Evolutionary conservation across 176 grass and related monocot species (phyloP).

Genomic region (Hyparrhenia diplandra): DNA sequence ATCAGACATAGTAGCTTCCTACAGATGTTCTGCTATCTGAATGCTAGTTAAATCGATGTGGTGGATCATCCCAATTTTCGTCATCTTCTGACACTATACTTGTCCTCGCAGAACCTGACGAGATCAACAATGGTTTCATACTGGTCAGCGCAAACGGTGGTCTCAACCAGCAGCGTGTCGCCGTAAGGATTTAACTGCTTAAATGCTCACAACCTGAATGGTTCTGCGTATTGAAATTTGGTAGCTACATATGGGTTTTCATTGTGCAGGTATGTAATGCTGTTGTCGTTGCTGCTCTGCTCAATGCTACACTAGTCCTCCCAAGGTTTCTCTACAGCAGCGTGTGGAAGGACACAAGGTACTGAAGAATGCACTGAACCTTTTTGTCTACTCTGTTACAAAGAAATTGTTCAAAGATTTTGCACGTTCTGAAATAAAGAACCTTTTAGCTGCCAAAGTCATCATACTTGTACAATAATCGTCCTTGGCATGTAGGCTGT

Average conservation of each 20-base stretch:
- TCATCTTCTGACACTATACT: neutral
- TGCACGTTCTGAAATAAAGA: neutral
- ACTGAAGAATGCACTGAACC: too few relatives aligned
- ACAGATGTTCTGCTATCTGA: neutral
- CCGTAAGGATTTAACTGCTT: constrained; percentile 43
- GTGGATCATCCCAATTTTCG: neutral
- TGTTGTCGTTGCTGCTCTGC: constrained; percentile 67
- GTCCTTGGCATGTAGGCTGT: neutral
- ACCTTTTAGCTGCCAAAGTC: too few relatives aligned
- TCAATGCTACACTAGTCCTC: constrained; percentile 76
- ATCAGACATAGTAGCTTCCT: neutral
- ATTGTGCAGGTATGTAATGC: constrained; percentile 75
- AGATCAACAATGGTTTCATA: constrained; percentile 62
- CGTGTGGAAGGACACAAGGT: constrained; percentile 94
- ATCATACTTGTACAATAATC: neutral
- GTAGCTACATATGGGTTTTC: neutral
- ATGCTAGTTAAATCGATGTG: neutral
- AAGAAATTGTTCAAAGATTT: neutral
- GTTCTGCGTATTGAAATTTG: neutral
- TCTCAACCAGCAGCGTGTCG: constrained; percentile 87
- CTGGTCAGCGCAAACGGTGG: constrained; percentile 88
- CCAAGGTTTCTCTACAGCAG: constrained; percentile 83
- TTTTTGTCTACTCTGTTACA: neutral
- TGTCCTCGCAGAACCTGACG: constrained; percentile 39
- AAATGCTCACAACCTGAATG: neutral